Evolutionary conservation across 371 early-diverging fungal genomes (phyloP), one percentile per base, ranked within the genome.

Genomic region (Ordospora pajunii): DNA sequence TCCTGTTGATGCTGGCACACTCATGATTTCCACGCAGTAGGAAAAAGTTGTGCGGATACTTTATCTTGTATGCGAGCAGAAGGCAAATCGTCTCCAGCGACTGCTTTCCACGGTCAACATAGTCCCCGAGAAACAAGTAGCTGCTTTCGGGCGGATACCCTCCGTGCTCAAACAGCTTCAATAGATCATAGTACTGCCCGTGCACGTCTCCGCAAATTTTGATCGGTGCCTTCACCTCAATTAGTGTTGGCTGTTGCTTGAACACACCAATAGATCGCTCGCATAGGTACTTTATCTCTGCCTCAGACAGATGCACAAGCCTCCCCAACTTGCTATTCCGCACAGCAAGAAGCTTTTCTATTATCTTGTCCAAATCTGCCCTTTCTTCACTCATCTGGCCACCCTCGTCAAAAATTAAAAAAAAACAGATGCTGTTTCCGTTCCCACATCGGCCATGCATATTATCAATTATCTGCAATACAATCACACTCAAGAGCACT

Each of bases 1-100:
- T 88, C 50, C 91, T 88, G 70, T 93, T 96, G 14, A 95, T 92
- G 80, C 90, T 91, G 58, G 93, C 93, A 81, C 92, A 92, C 73
- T 94, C 94, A 85, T 94, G 94, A 85, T 93, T 95, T 58, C 95
- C 94, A 71, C 94, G 87, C 66, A 95, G 87, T 64, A 95, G 88
- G 82, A 94, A 94, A 83, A 95, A 94, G 87, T 93, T 94, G 78
- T 92, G 90, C 32, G 93, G 93, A 67, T 78, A 82, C 86, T 91
- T 78, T 89, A 97, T 91, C 87, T 97, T 97, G 88, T 93, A 95
- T 80, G 92, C 90, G 58, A 95, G 87, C 63, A 97, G 85, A 44
- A 95, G 84, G 66, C 91, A 86, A 77, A 97, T 93, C 9, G 93
- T 95, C 84, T 97, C 97, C 44, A 96, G 82, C 74, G 90, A 89